Base-by-base conservation (phyloP, 305 asterid species). In the Nicotiana rustica region DNA sequence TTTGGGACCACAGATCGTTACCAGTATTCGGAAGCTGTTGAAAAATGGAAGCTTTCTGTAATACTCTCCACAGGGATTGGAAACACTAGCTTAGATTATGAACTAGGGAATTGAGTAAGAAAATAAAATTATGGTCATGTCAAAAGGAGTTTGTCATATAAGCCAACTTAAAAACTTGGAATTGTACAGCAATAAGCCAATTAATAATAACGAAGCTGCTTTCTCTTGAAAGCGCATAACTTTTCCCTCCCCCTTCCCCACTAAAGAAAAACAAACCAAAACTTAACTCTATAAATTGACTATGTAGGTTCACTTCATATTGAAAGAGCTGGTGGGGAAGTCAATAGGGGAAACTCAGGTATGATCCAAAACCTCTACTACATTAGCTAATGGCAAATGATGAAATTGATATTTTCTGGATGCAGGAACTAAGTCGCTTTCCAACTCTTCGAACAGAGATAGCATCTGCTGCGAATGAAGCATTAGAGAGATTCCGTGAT, bases 251-350 rank as follows among this genome's bases (percentile, higher is more conserved):
- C 35, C 59, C 44, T 13, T 25, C 64, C 79, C 44, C 15, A 13
- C 47, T 25, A 4, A 49, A 17, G 19, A 52, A 29, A 49, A 18
- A 75, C 14, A 8, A 49, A 25, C 19, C 79, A 75, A 64, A 57
- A 66, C 49, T 80, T 2, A 21, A 44, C 21, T 62, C 10, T 17
- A 49, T 69, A 10, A 38, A 38, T 59, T 64, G 71, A 36, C 18
- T 12, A 33, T 86, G 88, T 57, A 88, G 91, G 88, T 88, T 67
- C 89, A 88, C 77, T 47, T 83, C 70, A 70, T 88, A 67, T 69
- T 88, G 85, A 88, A 86, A 80, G 91, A 88, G 64, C 91, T 88
- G 57, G 87, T 88, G 73, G 85, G 87, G 67, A 88, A 81, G 87
- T 88, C 91, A 61, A 79, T 88, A 3, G 88, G 83, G 47, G 91